These are phyloP conservation scores for Lactuca sativa DNA, from an alignment of 129 eudicot genomes.

Conservation along the genomic window DNA sequence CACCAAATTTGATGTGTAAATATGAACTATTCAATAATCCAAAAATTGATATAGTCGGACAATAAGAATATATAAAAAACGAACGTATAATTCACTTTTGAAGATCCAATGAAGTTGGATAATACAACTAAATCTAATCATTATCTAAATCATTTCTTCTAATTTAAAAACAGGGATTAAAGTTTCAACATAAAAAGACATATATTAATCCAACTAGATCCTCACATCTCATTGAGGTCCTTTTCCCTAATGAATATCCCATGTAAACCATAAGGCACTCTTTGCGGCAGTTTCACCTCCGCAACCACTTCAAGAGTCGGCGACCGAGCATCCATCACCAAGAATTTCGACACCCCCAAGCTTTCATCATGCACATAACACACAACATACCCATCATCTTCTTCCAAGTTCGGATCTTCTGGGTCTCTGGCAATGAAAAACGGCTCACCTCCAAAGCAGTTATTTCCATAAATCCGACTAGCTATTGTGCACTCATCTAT, in stretches of 20 bases:
- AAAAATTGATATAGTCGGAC: too few relatives aligned
- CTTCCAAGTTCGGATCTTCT: slow-evolving; percentile 30
- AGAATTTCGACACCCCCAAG: slow-evolving; percentile 42
- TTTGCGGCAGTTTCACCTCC: slow-evolving; percentile 46
- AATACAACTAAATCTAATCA: too few relatives aligned
- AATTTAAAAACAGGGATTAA: too few relatives aligned
- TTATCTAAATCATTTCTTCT: too few relatives aligned
- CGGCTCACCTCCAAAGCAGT: slow-evolving; percentile 61
- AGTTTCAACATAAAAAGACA: too few relatives aligned
- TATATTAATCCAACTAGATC: too few relatives aligned
- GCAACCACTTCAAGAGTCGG: slow-evolving; percentile 51
- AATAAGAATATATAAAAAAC: too few relatives aligned
- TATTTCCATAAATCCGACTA: slow-evolving; percentile 44
- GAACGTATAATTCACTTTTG: too few relatives aligned
- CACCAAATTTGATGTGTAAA: too few relatives aligned
- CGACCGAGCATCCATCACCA: slow-evolving; percentile 68
- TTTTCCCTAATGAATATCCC: slow-evolving; percentile 10
- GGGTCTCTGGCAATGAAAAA: slow-evolving; percentile 48
- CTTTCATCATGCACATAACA: slow-evolving; percentile 54
- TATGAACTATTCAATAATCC: too few relatives aligned
- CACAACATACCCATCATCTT: slow-evolving; percentile 61
- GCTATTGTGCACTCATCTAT: slow-evolving; percentile 50
- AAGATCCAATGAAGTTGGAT: too few relatives aligned
- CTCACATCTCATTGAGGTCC: not conserved
- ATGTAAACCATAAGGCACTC: slow-evolving; percentile 23